Base-by-base conservation (phyloP, 495 filamentous ascomycete genomes). In the Penicillium parvum region DNA sequence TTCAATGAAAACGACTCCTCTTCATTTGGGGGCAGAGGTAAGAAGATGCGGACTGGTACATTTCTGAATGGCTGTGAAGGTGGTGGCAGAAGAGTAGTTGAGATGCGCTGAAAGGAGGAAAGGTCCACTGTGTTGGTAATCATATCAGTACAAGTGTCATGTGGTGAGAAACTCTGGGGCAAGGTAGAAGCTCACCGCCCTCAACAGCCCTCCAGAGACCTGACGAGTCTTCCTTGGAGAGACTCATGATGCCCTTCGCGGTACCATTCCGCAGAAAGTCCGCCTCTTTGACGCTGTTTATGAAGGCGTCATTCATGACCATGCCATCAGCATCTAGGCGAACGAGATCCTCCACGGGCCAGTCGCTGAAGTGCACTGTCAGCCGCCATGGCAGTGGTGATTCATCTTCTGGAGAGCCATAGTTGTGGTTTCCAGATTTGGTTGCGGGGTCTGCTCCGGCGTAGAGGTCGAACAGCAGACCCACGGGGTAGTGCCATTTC, bases 221-320 rank as follows among this genome's bases (percentile, higher is more conserved):
- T 2, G 84, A 89, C 1, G 88, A 94, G 55, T 97, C 81, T 21
- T 90, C 85, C 62, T 89, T 90, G 19, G 84, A 88, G 41, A 97
- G 66, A 25, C 79, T 85, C 94, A 97, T 97, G 45, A 97, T 90
- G 23, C 82, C 84, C 58, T 90, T 90, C 2, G 90, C 91, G 9
- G 83, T 95, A 14, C 92, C 90, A 45, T 95, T 90, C 23, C 92
- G 80, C 22, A 96, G 70, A 53, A 89, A 95, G 58, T 96, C 91
- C 14, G 92, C 94, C 74, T 95, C 91, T 64, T 97, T 99, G 45
- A 94, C 88, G 48, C 81, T 85, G 53, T 98, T 96, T 49, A 94
- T 87, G 60, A 89, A 97, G 0, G 89, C 84, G 60, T 97, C 92
- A 42, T 85, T 81, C 55, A 78, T 68, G 23, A 78, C 69, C 55